Evolutionary conservation across 164 flowering plant genomes (phyloP).

Genomic region (Stephania cephalantha): DNA sequence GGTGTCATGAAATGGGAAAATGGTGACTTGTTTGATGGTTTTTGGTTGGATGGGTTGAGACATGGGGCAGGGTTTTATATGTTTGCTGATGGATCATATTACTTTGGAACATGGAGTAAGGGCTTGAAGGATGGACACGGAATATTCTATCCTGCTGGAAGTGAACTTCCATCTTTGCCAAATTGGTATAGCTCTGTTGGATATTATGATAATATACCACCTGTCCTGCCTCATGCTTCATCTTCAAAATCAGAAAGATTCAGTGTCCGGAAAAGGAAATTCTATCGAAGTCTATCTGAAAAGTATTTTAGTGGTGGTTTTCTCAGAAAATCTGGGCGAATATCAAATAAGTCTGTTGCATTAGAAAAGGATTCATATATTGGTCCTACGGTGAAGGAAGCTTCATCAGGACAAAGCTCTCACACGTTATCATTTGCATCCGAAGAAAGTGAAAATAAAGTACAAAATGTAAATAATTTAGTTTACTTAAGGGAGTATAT

Average conservation of each 20-base stretch:
- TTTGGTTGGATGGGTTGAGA: constrained; percentile 71
- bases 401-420: constrained; percentile 25
- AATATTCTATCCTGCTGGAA: constrained; percentile 72
- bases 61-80: constrained; percentile 76
- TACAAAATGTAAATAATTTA: constrained; percentile 21
- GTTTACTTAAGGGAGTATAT: constrained; percentile 83
- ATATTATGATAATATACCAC: constrained; percentile 17
- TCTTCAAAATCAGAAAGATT: constrained; percentile 27
- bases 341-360: constrained; percentile 34
- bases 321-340: constrained; percentile 36
- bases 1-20: constrained; percentile 77
- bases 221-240: constrained; percentile 26
- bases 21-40: constrained; percentile 78
- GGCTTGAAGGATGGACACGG: constrained; percentile 91
- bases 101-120: constrained; percentile 79
- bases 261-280: constrained; percentile 23
- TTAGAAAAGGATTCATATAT: constrained; percentile 26
- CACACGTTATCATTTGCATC: constrained; percentile 20
- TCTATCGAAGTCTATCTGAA: constrained; percentile 52
- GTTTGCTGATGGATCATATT: constrained; percentile 68
- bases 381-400: constrained; percentile 31
- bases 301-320: constrained; percentile 29
- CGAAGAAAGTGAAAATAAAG: constrained; percentile 31
- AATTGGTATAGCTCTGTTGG: constrained; percentile 31
- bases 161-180: constrained; percentile 40